Base-by-base conservation (phyloP, 140 eudicot genomes). In the Anethum foeniculum region DNA sequence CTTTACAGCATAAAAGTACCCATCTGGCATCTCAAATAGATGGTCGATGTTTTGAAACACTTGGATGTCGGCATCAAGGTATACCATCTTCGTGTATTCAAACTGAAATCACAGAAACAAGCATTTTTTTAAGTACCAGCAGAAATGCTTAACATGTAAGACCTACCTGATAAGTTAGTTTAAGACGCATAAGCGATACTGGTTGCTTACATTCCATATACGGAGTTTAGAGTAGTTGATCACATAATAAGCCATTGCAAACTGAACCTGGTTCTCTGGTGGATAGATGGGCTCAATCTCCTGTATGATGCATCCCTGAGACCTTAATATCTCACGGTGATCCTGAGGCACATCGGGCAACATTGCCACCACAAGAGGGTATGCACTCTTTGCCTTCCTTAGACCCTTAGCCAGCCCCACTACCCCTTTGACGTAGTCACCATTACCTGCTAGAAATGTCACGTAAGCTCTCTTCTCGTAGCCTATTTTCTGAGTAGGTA, bases 211-310 rank as follows among this genome's bases (percentile, higher is more conserved):
- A 34, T 80, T 47, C 79, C 84, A 81, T 7, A 81, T 81, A 43
- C 84, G 80, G 67, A 81, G 84, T 52, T 74, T 81, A 14, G 84
- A 81, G 84, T 81, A 81, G 80, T 81, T 81, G 76, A 81, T 81
- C 34, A 81, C 84, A 46, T 81, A 81, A n/a, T 75, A 81, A 9
- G 80, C 84, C 84, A 81, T 81, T 18, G 84, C 80, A 81, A 81
- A 81, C 51, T 58, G 76, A 75, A 58, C 41, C 73, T 81, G 64
- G 36, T 81, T 81, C 47, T 81, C 83, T 4, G 83, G 83, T 18
- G 83, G 83, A 65, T 81, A 81, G 30, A 81, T 60, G 16, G 84
- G 84, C 80, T 74, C 84, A n/a, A 81, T 81, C 67, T 81, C 84
- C 1, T 52, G 75, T 60, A 81, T 52, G 6, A 81, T 75, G 65